These are phyloP conservation scores for Wallacemonas sp. DNA, from an alignment of 208 protist genomes.

Conservation along the genomic window DNA sequence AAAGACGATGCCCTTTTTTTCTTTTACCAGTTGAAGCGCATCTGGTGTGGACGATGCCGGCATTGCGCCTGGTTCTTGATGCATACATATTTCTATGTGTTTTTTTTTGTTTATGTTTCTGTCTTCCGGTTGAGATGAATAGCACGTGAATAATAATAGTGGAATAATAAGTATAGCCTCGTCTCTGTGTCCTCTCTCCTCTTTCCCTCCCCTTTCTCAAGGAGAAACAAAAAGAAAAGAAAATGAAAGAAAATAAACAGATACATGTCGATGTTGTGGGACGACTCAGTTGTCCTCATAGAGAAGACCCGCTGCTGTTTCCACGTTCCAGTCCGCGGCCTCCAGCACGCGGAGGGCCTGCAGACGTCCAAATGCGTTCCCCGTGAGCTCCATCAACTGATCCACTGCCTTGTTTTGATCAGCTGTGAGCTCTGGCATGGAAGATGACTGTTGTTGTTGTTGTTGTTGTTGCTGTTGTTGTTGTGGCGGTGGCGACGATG, in stretches of 20 bases:
- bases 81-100: too few relatives aligned
- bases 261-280: too few relatives aligned
- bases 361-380: constrained; percentile 13
- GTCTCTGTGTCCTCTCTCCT: background rate
- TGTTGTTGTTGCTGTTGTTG: background rate
- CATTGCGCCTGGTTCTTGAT: too few relatives aligned
- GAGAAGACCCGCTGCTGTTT: constrained; percentile 35
- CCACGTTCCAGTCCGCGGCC: constrained; percentile 45
- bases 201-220: background rate
- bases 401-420: constrained; percentile 15
- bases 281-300: constrained; percentile 12
- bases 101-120: too few relatives aligned
- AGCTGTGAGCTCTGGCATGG: too few relatives aligned
- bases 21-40: too few relatives aligned
- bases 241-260: background rate
- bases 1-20: background rate
- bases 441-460: too few relatives aligned
- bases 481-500: background rate
- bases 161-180: too few relatives aligned
- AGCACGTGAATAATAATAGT: too few relatives aligned
- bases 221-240: background rate
- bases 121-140: too few relatives aligned
- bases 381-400: constrained; percentile 44
- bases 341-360: constrained; percentile 44
- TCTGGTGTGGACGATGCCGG: too few relatives aligned